Evolutionary conservation across 768 basidiomycete genomes (phyloP), one percentile per base, ranked within the genome.

Genomic region (Lyophyllum semitale): DNA sequence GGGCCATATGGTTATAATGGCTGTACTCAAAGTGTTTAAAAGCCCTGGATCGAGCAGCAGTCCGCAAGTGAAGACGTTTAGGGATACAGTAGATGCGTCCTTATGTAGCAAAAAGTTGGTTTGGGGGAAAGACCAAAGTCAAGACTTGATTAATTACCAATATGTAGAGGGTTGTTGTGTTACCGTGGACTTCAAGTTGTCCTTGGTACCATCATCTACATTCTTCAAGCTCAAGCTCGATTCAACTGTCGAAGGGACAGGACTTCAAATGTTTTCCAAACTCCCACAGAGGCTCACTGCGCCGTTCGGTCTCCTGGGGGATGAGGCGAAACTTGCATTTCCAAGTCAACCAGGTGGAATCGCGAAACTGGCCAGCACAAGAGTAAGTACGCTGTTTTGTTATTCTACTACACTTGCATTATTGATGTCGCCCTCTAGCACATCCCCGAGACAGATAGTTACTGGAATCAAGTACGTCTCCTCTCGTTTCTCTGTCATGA

Each of bases 261-360:
- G 20, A 17, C 29, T 48, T 51, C 30, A 27, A n/a, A 84, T 91
- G 87, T 87, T 92, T 60, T 68, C 88, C 20, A 89, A 79, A 62
- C 72, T 92, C 52, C 89, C 90, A 11, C 86, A 84, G 65, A 85
- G 80, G 61, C 77, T 93, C 48, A 82, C 84, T 11, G 84, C 87
- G 15, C 89, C 90, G 13, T 87, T 93, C 68, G 84, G 87, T n/a
- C 68, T 93, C 18, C 70, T 93, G 30, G 87, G 87, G 5, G 93
- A 96, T 66, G 91, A 94, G 66, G 87, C 92, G 44, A 95, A 95
- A 71, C 84, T 97, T 17, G 85, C 87, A 11, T 97, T 97, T 69
- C 85, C 91, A 37, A 91, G 86, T 61, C 89, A 89, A 55, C 84
- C 91, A 0, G 80, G 80, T 40, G 94, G 94, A 17, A 86, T 97